Evolutionary conservation across 495 filamentous ascomycete genomes (phyloP), one percentile per base, ranked within the genome.

Genomic region (Clohesyomyces aquaticus): DNA sequence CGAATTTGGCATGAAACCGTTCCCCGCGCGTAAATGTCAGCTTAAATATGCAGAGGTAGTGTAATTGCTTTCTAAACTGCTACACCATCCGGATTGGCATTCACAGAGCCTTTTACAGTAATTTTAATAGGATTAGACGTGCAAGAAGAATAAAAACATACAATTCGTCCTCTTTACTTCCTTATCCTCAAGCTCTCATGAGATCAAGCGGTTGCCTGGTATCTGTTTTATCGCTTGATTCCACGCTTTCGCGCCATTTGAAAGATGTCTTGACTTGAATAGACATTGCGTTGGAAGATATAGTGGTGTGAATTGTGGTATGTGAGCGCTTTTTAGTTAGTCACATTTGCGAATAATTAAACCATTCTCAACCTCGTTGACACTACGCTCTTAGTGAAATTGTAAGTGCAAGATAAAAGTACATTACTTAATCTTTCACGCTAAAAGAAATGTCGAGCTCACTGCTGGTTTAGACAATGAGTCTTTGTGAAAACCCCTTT

Each of bases 341-440:
- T 16, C 35, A 41, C 16, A 41, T 41, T 41, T 41, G 35, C 16
- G 35, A 16, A 41, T 16, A 41, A 41, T 41, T 41, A 41, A 41
- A 41, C 35, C 35, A 41, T 41, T 41, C 35, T 8, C 35, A 41
- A 41, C 35, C 35, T 41, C 35, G 35, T 41, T 41, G 35, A 41
- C 35, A 41, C 35, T 41, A 41, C 35, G 35, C 35, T 41, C 35
- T 41, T 41, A 41, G 35, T 41, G 35, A 41, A 41, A 41, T 41
- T 41, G 35, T 16, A 41, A 41, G 35, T 41, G 35, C 35, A 41
- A 41, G 35, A 41, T 16, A 41, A 41, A 41, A 41, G 35, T 41
- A 41, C 35, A 41, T 41, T 16, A 41, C 35, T 9, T 41, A 41
- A 41, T 9, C 35, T 41, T 41, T 41, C 35, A 41, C 35, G 35